phyloP scores from a whole-genome alignment of 2,329 filamentous ascomycete genomes.

The Parasarocladium wereldwijsianum region DNA sequence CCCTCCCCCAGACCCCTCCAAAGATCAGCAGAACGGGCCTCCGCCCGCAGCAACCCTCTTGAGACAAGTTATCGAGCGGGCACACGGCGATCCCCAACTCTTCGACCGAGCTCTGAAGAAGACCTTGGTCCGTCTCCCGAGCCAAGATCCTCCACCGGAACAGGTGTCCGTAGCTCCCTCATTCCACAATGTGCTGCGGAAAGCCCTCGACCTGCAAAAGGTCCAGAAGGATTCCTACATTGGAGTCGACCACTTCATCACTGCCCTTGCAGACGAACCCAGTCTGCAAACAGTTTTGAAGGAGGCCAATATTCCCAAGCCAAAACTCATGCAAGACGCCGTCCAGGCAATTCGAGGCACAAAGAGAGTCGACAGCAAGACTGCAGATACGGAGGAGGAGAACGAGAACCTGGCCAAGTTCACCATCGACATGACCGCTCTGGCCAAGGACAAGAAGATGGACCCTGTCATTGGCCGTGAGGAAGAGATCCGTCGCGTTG shows the following conservation, averaged over 20 bases:
- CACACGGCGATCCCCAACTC: constrained; percentile 80
- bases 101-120: constrained; percentile 88
- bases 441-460: constrained; percentile 94
- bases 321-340: constrained; percentile 82
- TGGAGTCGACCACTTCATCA: constrained; percentile 88
- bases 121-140: constrained; percentile 74
- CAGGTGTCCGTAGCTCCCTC: constrained; percentile 67
- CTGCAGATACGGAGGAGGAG: constrained; percentile 81
- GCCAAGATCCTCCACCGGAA: constrained; percentile 89
- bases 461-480: constrained; percentile 95
- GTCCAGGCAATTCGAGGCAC: constrained; percentile 85
- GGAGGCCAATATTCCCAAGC: constrained; percentile 82
- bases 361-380: constrained; percentile 87
- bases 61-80: constrained; percentile 84
- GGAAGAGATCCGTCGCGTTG: constrained; percentile 84
- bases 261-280: constrained; percentile 65
- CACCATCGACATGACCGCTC: constrained; percentile 93
- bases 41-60: constrained; percentile 60
- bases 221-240: constrained; percentile 96
- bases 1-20: constrained; percentile 59
- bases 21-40: constrained; percentile 67
- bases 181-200: constrained; percentile 69
- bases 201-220: constrained; percentile 81
- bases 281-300: constrained; percentile 59
- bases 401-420: constrained; percentile 96